These are phyloP conservation scores for Phellopilus nigrolimitatus DNA, from an alignment of 1,284 basidiomycete species.

Conservation along the genomic window DNA sequence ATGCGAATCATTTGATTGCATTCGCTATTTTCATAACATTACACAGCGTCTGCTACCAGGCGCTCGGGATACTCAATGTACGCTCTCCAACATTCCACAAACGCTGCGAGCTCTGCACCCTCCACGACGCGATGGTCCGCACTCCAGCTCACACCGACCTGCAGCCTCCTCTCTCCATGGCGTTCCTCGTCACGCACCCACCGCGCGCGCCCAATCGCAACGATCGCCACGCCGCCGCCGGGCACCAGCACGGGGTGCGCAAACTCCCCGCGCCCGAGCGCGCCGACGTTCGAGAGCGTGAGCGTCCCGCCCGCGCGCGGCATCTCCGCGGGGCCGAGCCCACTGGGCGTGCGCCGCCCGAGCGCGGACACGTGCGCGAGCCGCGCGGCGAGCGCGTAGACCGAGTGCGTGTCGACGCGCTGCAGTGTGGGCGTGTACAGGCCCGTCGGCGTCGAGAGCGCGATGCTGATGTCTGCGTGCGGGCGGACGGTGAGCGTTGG, in stretches of 20 bases:
- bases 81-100: constrained; percentile 85
- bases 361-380: constrained; percentile 60
- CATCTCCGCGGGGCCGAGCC: constrained; percentile 59
- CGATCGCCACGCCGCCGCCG: constrained; percentile 87
- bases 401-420: constrained; percentile 51
- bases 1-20: too few species aligned
- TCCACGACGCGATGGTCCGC: constrained; percentile 92
- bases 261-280: constrained; percentile 67
- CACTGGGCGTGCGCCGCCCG: constrained; percentile 61
- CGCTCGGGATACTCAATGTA: constrained; percentile 80
- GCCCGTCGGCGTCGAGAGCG: constrained; percentile 77
- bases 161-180: constrained; percentile 53
- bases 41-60: constrained; percentile 62
- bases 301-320: constrained; percentile 71
- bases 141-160: constrained; percentile 78
- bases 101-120: constrained; percentile 87
- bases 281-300: constrained; percentile 85
- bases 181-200: constrained; percentile 74
- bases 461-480: constrained; percentile 68
- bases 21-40: constrained; percentile 18
- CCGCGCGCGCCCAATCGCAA: constrained; percentile 80
- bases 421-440: constrained; percentile 83
- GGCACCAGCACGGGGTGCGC: constrained; percentile 81
- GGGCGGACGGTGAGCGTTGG: constrained; percentile 67
- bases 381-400: constrained; percentile 63